Evolutionary conservation across 768 basidiomycete genomes (phyloP), one percentile per base, ranked within the genome.

Genomic region (Trametes sanguinea): DNA sequence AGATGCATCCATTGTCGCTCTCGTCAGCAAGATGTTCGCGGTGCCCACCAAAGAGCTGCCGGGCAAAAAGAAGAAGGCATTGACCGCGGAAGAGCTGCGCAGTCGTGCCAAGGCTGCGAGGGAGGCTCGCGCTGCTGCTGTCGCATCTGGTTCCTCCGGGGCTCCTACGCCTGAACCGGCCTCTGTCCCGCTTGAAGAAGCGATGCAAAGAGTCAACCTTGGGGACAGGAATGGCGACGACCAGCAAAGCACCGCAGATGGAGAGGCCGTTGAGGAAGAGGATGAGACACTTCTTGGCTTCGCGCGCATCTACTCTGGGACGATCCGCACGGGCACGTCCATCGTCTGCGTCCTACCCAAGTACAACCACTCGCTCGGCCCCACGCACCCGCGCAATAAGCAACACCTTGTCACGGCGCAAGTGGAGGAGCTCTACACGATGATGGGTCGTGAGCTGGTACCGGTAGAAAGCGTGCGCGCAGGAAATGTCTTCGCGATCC

Each of bases 1-100:
- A 1, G 79, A 80, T 6, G 87, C 89, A 0, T 84, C 76, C 59
- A 79, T 94, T 11, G 84, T 88, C 14, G 96, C 89, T 6, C 97
- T 95, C 74, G 90, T 98, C 50, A 96, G 93, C 81, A 99, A 98
- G 75, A 99, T 98, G 96, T 98, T 98, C 70, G 94, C 95, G 1
- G 89, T 98, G 0, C 76, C 86, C n/a, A 76, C 74, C 22, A 84
- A 84, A 57, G 90, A 95, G 51, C 77, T 99, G 27, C 96, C 96
- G 0, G 91, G 95, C 71, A 88, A 90, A 74, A 93, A 92, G 75
- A 85, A 85, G 69, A 87, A 80, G 67, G 78, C 83, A 16, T 68
- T 92, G 50, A 92, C 89, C 0, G 89, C 91, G 0, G 94, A 95
- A 39, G 91, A 96, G 69, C 86, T 95, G 85, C 81, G 91, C 17